Evolutionary conservation across 2,329 filamentous ascomycete genomes (phyloP).

Genomic region (Immersiporthe knoxdaviesiana): DNA sequence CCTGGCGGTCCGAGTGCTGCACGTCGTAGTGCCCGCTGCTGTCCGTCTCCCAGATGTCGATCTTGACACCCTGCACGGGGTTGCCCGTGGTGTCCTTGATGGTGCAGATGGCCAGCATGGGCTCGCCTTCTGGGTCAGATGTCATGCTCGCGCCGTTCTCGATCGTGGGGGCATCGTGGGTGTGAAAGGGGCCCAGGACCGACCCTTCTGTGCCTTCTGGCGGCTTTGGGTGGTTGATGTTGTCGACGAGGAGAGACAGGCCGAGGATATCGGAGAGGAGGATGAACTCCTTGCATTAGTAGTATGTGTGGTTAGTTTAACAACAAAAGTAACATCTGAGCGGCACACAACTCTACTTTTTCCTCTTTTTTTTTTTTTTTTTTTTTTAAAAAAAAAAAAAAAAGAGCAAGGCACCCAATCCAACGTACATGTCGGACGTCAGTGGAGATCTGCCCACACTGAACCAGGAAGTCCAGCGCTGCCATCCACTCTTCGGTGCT

Average conservation of each 20-base stretch:
- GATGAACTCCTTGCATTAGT: conserved; percentile 69
- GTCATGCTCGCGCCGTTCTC: conserved; percentile 65
- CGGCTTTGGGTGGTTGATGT: conserved; percentile 82
- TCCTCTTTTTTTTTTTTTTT: too few relatives aligned
- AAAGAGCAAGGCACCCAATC: not conserved
- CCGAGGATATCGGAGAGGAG: conserved; percentile 80
- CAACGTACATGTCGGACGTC: conserved; percentile 69
- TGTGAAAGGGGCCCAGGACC: conserved; percentile 82
- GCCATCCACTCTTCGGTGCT: conserved; percentile 80
- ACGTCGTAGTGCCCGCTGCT: conserved; percentile 81
- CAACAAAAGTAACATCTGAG: not conserved
- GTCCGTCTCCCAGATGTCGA: conserved; percentile 88
- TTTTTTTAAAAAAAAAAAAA: too few relatives aligned
- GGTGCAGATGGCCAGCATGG: conserved; percentile 74
- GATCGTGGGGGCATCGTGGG: conserved; percentile 69
- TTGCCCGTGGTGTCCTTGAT: conserved; percentile 66
- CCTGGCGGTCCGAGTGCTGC: conserved; percentile 67
- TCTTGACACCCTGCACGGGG: conserved; percentile 67
- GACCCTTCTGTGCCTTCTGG: conserved; percentile 72
- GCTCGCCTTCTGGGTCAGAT: conserved; percentile 69
- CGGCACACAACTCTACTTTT: not conserved
- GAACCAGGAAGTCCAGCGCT: conserved; percentile 71
- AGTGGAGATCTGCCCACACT: conserved; percentile 72
- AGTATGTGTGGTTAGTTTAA: not conserved
- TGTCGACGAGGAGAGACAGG: conserved; percentile 78